These are phyloP conservation scores for Ricinus communis DNA, from an alignment of 345 rosid genomes.

Conservation along the genomic window DNA sequence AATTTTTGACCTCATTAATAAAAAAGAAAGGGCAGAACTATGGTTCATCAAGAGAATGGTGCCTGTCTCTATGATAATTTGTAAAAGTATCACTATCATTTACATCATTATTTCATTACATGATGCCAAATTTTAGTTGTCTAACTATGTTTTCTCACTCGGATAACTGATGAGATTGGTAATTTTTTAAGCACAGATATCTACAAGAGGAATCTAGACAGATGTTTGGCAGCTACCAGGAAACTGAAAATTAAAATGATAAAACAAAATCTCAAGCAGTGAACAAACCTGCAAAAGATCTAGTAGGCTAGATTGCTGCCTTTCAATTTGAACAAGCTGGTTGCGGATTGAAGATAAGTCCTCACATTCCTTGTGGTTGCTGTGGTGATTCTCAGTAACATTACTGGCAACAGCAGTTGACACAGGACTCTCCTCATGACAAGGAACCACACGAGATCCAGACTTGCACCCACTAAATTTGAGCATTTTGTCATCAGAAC, in stretches of 20 bases:
- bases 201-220: neutral
- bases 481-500: constrained; percentile 47
- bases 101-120: neutral
- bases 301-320: constrained; percentile 81
- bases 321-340: constrained; percentile 91
- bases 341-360: constrained; percentile 71
- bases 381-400: constrained; percentile 48
- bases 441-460: constrained; percentile 60
- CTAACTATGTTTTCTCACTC: neutral
- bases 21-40: neutral
- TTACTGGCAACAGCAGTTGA: constrained; percentile 39
- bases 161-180: neutral
- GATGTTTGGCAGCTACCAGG: neutral
- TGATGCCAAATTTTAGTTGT: neutral
- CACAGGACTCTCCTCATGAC: constrained; percentile 39
- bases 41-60: neutral
- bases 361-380: constrained; percentile 64
- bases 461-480: constrained; percentile 52
- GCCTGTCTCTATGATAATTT: neutral
- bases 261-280: constrained; percentile 17
- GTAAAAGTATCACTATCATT: neutral
- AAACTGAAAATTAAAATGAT: constrained; percentile 2
- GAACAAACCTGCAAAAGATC: constrained; percentile 87
- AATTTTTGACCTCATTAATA: neutral
- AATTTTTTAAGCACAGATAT: neutral